Evolutionary conservation across 1,284 basidiomycete genomes (phyloP).

Genomic region (Mycosarcoma maydis): DNA sequence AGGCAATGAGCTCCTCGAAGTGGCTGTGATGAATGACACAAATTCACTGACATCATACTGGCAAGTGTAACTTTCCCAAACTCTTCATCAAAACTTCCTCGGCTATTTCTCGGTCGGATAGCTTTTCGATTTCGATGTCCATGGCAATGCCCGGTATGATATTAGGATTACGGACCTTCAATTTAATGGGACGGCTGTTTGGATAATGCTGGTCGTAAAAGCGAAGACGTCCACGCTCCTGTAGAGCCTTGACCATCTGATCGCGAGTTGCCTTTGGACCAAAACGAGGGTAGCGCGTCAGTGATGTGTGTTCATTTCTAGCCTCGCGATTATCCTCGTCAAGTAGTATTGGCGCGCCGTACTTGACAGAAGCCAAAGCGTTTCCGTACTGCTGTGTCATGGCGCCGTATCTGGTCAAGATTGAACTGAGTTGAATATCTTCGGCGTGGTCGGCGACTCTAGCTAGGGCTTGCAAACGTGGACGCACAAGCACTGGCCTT

Average conservation of each 20-base stretch:
- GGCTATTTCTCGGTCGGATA: background rate
- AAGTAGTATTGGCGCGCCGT: background rate
- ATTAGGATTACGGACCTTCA: slow-evolving; percentile 3
- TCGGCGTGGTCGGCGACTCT: background rate
- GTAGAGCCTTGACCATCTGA: slow-evolving; percentile 8
- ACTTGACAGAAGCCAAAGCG: slow-evolving; percentile 1
- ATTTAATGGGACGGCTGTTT: background rate
- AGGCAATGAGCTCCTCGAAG: no score
- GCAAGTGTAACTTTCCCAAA: background rate
- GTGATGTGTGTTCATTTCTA: background rate
- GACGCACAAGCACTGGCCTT: background rate
- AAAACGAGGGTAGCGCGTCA: slow-evolving; percentile 5
- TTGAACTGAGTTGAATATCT: background rate
- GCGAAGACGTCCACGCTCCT: slow-evolving; percentile 5
- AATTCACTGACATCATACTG: no score
- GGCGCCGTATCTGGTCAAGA: background rate
- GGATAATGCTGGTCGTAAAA: background rate
- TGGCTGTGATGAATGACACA: no score
- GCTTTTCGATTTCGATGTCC: background rate
- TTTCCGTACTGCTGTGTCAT: background rate
- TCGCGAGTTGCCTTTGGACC: background rate
- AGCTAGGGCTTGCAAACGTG: background rate
- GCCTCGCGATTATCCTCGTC: background rate
- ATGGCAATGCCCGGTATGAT: background rate
- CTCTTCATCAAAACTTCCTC: background rate